Base-by-base conservation (phyloP, 2,329 filamentous ascomycete species). In the Laburnicola sp. region DNA sequence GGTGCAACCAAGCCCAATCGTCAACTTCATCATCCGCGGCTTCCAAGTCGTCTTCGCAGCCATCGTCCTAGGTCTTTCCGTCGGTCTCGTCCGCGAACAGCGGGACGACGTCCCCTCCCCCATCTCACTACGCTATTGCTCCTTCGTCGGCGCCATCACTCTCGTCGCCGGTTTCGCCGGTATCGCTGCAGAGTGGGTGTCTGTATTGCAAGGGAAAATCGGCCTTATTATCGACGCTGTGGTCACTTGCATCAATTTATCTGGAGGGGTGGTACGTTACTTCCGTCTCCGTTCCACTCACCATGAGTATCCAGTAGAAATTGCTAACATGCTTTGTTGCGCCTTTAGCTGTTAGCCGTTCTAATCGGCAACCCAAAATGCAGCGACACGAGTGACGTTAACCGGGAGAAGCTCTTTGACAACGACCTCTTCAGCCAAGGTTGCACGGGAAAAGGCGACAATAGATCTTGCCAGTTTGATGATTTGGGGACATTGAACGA, bases 261-360 rank as follows among this genome's bases (percentile, higher is more conserved):
- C 57, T 4, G 61, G 58, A 6, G 64, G 62, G 1, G 48, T 60
- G 21, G 64, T 66, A 59, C 44, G 60, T 59, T 30, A 30, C 8
- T 9, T 27, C 16, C 26, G 5, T 9, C 16, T 10, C 2, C 3
- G 2, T 11, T 21, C n/a, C 1, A n/a, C 23, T 22, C 5, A 6
- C n/a, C 23, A 26, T 21, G n/a, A 11, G 16, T n/a, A 4, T 25
- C 16, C 27, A 9, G 6, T 35, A 27, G 25, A 27, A 25, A 45
- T 39, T 6, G n/a, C 34, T 50, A 45, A 52, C 42, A 5, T 11
- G 4, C 9, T 2, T 16, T 22, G 30, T 26, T 6, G n/a, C n/a
- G n/a, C 7, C 11, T 9, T 6, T 22, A 59, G 56, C 26, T 59
- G 11, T 34, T 61, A 21, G 50, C 54, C 4, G 50, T 56, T 23